Evolutionary conservation across 139 green algal species (phyloP).

Genomic region (Zygnema circumcarinatum): DNA sequence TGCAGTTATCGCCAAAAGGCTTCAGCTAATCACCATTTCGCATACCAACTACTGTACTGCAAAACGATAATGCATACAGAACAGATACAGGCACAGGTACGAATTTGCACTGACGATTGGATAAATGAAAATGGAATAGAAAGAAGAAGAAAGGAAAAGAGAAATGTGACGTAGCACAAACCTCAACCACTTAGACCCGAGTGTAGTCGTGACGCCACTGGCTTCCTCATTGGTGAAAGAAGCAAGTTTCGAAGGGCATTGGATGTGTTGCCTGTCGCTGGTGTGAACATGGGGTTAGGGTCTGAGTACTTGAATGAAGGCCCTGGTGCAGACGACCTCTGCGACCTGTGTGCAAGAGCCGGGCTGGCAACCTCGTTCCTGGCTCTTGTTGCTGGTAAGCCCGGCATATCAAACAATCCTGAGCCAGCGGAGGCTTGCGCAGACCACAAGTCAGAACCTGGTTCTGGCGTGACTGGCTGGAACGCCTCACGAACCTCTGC

Average conservation of each 20-base stretch:
- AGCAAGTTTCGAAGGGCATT: conserved; percentile 42
- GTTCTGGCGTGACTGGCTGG: background rate
- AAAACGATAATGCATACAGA: too few relatives aligned
- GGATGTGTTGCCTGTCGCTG: conserved; percentile 5
- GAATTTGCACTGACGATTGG: too few relatives aligned
- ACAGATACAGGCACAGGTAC: too few relatives aligned
- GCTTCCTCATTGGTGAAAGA: conserved; percentile 28
- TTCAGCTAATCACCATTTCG: too few relatives aligned
- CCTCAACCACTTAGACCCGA: background rate
- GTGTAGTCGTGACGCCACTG: background rate
- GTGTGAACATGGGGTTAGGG: conserved; percentile 37
- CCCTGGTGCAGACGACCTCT: conserved; percentile 12
- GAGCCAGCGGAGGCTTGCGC: background rate
- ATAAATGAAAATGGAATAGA: too few relatives aligned
- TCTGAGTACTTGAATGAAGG: conserved; percentile 17
- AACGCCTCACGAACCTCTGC: conserved; percentile 5
- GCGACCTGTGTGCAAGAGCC: background rate
- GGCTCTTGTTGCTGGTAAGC: conserved; percentile 24
- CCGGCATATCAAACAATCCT: conserved; percentile 31
- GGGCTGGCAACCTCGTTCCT: background rate
- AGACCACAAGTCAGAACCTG: background rate
- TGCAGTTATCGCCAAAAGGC: too few relatives aligned
- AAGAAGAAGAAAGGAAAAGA: too few relatives aligned
- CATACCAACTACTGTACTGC: too few relatives aligned
- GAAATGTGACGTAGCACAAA: too few relatives aligned